phyloP scores from a whole-genome alignment of 2,329 filamentous ascomycete species.

The Hypoxylon sp. region DNA sequence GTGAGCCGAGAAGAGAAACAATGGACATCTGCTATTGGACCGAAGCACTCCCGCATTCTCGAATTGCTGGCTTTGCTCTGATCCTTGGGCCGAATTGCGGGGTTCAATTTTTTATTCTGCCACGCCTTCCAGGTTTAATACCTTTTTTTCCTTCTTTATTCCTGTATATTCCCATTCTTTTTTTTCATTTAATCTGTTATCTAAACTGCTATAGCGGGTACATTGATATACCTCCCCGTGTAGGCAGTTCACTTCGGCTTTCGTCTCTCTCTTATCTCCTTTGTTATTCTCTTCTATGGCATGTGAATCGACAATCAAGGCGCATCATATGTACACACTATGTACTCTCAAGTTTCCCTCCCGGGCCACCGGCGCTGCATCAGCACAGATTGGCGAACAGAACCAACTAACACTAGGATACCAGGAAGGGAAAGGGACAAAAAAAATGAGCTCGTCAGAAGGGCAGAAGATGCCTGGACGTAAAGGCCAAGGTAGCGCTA shows the following conservation, averaged over 20 bases:
- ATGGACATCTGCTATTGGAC: conserved; percentile 36
- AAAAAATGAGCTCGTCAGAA: conserved; percentile 9
- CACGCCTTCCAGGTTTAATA: neutral
- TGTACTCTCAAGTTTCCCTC: conserved; percentile 3
- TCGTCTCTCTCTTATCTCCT: conserved; percentile 4
- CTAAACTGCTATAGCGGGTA: no score
- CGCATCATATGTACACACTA: neutral
- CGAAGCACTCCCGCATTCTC: conserved; percentile 34
- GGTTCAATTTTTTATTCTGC: conserved; percentile 28
- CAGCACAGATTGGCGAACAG: no score
- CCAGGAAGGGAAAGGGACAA: no score
- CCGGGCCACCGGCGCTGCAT: neutral
- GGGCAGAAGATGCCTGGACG: conserved; percentile 5
- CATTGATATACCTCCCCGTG: no score
- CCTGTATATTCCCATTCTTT: neutral
- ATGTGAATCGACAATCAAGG: conserved; percentile 5
- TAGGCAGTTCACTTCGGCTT: neutral
- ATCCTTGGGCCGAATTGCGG: conserved; percentile 39
- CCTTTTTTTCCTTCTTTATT: neutral
- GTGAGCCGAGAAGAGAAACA: conserved; percentile 37
- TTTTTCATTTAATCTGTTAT: neutral
- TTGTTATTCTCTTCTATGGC: conserved; percentile 3
- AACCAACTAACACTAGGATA: no score
- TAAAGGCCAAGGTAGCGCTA: conserved; percentile 23
- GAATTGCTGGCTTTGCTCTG: conserved; percentile 32